Base-by-base conservation (phyloP, 176 grass and related monocot species). In the Otatea glauca region DNA sequence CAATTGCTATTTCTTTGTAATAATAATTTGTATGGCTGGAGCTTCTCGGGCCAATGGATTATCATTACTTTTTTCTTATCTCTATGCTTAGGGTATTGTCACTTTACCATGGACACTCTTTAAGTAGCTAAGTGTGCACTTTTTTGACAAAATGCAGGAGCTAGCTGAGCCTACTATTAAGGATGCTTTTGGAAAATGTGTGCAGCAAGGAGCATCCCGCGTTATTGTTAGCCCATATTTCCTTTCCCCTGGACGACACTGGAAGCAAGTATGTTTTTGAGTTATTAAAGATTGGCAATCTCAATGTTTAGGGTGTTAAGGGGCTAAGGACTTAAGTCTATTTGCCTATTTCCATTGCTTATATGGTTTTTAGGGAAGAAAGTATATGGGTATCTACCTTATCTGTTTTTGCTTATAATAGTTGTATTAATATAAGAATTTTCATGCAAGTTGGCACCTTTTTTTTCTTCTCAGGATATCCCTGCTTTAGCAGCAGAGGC, bases 211-310 rank as follows among this genome's bases (percentile, higher is more conserved):
- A 75, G 96, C 91, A 27, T 89, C 85, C 14, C 85, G 81, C 8
- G 27, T 98, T 81, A 88, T 98, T 71, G 70, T 94, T 51, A 95
- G 89, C 83, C 96, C 91, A 61, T 98, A 95, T 87, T 98, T 98
- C 77, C 96, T 98, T 78, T 95, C 92, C 20, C 93, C 96, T 77
- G 91, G 96, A 80, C 77, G 93, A 2, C 93, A 98, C 86, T 98
- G 96, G 93, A 90, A 92, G 14, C 79, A 94, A 83, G 95, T 97
- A 90, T 81, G 74, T 54, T 59, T 7, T 23, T n/a, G 17, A 1
- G 20, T 39, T 41, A 60, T 55, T 43, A 54, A 75, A 42, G 8
- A 49, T 70, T 17, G 12, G 42, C 42, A 34, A 39, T 70, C 45
- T 75, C 25, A 51, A 41, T 60, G n/a, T 44, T 65, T 67, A 29